These are phyloP conservation scores for Curvularia hawaiiensis DNA, from an alignment of 2,329 filamentous ascomycete genomes.

Conservation along the genomic window DNA sequence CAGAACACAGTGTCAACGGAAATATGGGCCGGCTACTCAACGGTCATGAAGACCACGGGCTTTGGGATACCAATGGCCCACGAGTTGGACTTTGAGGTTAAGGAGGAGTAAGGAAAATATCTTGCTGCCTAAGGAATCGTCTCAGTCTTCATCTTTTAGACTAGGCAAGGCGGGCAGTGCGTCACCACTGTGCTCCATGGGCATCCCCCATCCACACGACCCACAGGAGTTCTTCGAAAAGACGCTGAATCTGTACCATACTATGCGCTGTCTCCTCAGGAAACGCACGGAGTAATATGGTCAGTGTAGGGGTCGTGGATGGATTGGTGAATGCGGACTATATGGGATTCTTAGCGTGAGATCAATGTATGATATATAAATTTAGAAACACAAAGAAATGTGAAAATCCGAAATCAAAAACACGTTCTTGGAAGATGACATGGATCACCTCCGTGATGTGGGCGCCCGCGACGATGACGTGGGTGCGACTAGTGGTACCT, in stretches of 20 bases:
- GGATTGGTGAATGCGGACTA: not conserved
- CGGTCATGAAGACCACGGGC: not conserved
- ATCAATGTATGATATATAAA: slow-evolving; percentile 5
- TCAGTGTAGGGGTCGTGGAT: not conserved
- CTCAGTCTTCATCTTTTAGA: too few relatives aligned
- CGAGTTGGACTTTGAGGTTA: not conserved
- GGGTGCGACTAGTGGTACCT: not conserved
- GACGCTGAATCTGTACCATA: not conserved
- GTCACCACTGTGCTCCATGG: too few relatives aligned
- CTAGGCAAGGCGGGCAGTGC: too few relatives aligned
- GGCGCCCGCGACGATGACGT: not conserved
- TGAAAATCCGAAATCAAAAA: not conserved
- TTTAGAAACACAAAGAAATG: slow-evolving; percentile 16
- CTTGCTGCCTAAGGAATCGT: too few relatives aligned
- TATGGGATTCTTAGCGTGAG: not conserved
- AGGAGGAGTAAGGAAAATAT: too few relatives aligned
- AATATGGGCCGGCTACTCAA: not conserved
- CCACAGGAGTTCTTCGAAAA: too few relatives aligned
- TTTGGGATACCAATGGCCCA: not conserved
- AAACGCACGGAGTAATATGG: not conserved
- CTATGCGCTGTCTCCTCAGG: not conserved
- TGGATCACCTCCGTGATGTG: not conserved
- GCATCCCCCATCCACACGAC: too few relatives aligned
- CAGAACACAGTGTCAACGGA: not conserved
- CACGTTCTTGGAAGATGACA: not conserved